Evolutionary conservation across 2,329 filamentous ascomycete species (phyloP).

Genomic region (Neurospora sp.): DNA sequence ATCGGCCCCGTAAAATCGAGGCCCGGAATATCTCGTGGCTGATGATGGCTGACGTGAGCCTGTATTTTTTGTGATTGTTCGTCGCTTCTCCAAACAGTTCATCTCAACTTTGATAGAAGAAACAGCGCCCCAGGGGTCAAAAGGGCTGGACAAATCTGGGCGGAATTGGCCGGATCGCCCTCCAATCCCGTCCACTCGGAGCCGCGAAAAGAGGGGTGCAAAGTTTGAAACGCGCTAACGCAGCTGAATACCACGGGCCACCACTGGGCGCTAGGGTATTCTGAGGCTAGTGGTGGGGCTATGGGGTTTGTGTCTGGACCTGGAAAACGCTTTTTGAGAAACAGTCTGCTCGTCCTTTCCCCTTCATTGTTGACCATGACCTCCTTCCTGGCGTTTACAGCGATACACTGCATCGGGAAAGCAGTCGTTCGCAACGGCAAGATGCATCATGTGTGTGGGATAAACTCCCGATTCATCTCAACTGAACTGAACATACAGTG

Average conservation of each 20-base stretch:
- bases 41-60: not conserved
- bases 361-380: not conserved
- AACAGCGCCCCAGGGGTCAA: not conserved
- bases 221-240: not conserved
- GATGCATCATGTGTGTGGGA: not conserved
- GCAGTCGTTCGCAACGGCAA: not conserved
- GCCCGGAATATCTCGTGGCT: not conserved
- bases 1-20: not conserved
- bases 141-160: not conserved
- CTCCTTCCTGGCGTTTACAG: not conserved
- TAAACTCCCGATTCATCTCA: not conserved
- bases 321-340: not conserved
- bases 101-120: not conserved
- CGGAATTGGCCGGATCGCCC: not conserved
- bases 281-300: not conserved
- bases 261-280: not conserved
- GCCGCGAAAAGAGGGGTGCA: not conserved
- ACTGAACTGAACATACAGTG: not conserved
- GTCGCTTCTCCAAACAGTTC: not conserved
- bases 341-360: not conserved
- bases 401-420: not conserved
- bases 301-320: not conserved
- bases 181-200: not conserved
- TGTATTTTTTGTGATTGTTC: not conserved
- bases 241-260: not conserved